These are phyloP conservation scores for Talaromyces ruber DNA, from an alignment of 495 filamentous ascomycete genomes.

Conservation along the genomic window DNA sequence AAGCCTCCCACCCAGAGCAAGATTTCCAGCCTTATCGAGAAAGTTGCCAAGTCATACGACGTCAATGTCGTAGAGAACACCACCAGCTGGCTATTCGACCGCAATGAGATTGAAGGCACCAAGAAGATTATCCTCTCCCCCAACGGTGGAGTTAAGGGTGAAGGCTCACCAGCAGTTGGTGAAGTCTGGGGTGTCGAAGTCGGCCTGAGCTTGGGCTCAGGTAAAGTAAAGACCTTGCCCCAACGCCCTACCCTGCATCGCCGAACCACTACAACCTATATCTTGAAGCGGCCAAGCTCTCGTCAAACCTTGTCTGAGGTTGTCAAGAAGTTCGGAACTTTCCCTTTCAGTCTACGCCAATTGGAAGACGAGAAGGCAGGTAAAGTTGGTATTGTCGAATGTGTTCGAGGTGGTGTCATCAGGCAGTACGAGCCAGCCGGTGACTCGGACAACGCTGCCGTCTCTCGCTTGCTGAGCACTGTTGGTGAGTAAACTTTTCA, in stretches of 20 bases:
- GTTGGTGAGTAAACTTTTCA: slow-evolving; percentile 59
- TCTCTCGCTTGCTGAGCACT: slow-evolving; percentile 81
- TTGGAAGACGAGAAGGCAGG: slow-evolving; percentile 93
- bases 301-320: slow-evolving; percentile 85
- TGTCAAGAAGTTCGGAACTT: slow-evolving; percentile 91
- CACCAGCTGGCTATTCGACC: slow-evolving; percentile 89
- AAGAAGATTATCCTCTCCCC: slow-evolving; percentile 97
- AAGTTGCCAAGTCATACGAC: slow-evolving; percentile 82
- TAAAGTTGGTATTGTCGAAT: slow-evolving; percentile 93
- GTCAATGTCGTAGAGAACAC: slow-evolving; percentile 95
- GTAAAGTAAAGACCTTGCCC: slow-evolving; percentile 86
- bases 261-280: slow-evolving; percentile 82
- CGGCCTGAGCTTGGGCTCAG: slow-evolving; percentile 79
- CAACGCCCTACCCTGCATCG: slow-evolving; percentile 87
- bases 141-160: slow-evolving; percentile 77
- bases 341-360: slow-evolving; percentile 96
- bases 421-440: slow-evolving; percentile 93
- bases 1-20: slow-evolving; percentile 74
- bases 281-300: slow-evolving; percentile 85
- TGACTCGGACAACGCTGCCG: slow-evolving; percentile 76
- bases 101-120: slow-evolving; percentile 94
- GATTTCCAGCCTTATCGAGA: slow-evolving; percentile 81
- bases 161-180: slow-evolving; percentile 81
- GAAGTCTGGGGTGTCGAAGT: slow-evolving; percentile 98
- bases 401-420: slow-evolving; percentile 81